A percentile compares a stretch with the other conserved stretches of the same genome.
Conservation (phyloP, 2,329 filamentous ascomycete species). For the Fusarium bulbicola region DNA sequence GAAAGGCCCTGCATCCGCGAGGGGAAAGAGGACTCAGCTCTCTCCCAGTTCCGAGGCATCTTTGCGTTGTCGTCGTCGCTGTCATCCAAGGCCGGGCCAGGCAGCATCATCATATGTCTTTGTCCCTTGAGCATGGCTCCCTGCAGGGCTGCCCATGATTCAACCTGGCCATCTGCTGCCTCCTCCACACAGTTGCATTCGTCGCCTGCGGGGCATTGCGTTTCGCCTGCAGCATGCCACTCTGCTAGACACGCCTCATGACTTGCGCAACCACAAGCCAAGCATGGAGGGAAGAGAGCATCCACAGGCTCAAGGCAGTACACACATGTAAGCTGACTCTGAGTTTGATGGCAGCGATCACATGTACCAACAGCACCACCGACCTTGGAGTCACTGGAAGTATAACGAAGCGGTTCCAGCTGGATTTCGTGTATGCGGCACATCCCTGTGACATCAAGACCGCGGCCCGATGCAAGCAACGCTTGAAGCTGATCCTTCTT, state of each 20-base stretch:
- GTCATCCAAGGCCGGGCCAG: conserved; percentile 42
- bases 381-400: conserved; percentile 49
- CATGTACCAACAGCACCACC: conserved; percentile 61
- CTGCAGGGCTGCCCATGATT: conserved; percentile 65
- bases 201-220: conserved; percentile 69
- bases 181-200: conserved; percentile 70
- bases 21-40: conserved; percentile 38
- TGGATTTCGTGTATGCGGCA: conserved; percentile 71
- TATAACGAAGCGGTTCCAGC: conserved; percentile 65
- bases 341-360: conserved; percentile 62
- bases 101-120: conserved; percentile 38
- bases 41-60: conserved; percentile 41
- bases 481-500: conserved; percentile 63
- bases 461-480: conserved; percentile 62
- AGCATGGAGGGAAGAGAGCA: conserved; percentile 68
- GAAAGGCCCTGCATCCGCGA: conserved; percentile 39
- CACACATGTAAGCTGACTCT: conserved; percentile 68
- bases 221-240: conserved; percentile 67
- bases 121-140: conserved; percentile 50
- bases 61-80: conserved; percentile 45
- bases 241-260: conserved; percentile 68
- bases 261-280: conserved; percentile 69
- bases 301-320: conserved; percentile 70
- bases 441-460: conserved; percentile 70
- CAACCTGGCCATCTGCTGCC: conserved; percentile 65